Evolutionary conservation across 495 filamentous ascomycete species (phyloP).

Genomic region (Xanthoparmelia taractica): DNA sequence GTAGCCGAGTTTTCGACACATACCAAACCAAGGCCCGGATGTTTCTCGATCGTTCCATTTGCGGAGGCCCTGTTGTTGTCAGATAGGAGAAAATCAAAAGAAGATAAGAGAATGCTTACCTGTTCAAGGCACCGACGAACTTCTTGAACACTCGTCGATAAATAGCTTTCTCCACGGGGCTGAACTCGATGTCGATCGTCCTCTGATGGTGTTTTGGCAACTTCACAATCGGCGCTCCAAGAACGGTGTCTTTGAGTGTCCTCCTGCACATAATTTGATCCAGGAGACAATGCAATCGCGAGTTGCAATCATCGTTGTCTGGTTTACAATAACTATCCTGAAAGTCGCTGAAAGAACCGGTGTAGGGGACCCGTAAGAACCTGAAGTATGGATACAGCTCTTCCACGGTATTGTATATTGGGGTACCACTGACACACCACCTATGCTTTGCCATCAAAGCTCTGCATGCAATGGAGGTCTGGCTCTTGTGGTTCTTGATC

Average conservation of each 20-base stretch:
- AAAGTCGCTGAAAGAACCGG: slow-evolving; percentile 39
- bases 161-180: slow-evolving; percentile 40
- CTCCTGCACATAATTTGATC: slow-evolving; percentile 45
- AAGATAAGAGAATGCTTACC: too few relatives aligned
- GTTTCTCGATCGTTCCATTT: slow-evolving; percentile 9
- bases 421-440: slow-evolving; percentile 59
- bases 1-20: too few relatives aligned
- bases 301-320: slow-evolving; percentile 27
- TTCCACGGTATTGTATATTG: slow-evolving; percentile 46
- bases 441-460: slow-evolving; percentile 44
- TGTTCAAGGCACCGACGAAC: too few relatives aligned
- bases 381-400: slow-evolving; percentile 56
- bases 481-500: slow-evolving; percentile 51
- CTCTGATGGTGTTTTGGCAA: slow-evolving; percentile 40
- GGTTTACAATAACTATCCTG: slow-evolving; percentile 40
- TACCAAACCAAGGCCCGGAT: too few relatives aligned
- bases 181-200: slow-evolving; percentile 38
- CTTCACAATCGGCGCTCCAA: slow-evolving; percentile 47
- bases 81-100: too few relatives aligned
- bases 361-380: slow-evolving; percentile 46
- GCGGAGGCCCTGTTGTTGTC: slow-evolving; percentile 15
- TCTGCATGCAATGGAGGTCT: slow-evolving; percentile 47
- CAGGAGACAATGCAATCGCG: slow-evolving; percentile 37
- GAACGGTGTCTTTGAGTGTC: slow-evolving; percentile 44
- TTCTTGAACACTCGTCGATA: slow-evolving; percentile 30